Evolutionary conservation across 306 rosid species (phyloP).

Genomic region (Quercus aquifolioides): DNA sequence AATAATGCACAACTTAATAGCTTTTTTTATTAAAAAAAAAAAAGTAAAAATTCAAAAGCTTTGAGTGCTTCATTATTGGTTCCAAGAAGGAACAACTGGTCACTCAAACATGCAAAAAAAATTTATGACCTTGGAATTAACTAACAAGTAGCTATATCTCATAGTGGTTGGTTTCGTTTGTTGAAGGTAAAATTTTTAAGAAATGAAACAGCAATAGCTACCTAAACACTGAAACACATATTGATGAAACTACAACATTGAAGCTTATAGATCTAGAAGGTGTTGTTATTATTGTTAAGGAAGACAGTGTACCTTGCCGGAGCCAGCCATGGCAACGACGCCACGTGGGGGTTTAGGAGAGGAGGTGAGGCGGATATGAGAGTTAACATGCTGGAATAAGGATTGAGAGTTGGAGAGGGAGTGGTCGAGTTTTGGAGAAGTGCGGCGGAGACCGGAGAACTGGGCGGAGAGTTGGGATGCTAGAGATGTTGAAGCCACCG

Average conservation of each 20-base stretch:
- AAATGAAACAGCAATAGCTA: too few species aligned
- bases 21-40: too few species aligned
- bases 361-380: constrained; percentile 61
- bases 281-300: neutral
- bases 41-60: neutral
- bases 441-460: constrained; percentile 63
- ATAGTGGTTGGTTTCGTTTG: neutral
- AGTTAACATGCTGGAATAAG: constrained; percentile 43
- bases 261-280: neutral
- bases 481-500: constrained; percentile 74
- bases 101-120: too few species aligned
- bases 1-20: too few species aligned
- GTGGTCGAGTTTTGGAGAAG: constrained; percentile 49
- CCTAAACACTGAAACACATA: too few species aligned
- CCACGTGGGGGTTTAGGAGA: constrained; percentile 60
- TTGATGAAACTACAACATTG: neutral
- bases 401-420: constrained; percentile 28
- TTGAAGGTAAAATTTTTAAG: neutral
- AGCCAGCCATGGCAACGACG: constrained; percentile 82
- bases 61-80: neutral
- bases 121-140: neutral
- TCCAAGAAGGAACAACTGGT: too few species aligned
- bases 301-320: constrained; percentile 64
- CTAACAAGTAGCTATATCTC: neutral
- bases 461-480: constrained; percentile 66